phyloP scores from a whole-genome alignment of 2,329 filamentous ascomycete species.

The Phialophora macrospora region DNA sequence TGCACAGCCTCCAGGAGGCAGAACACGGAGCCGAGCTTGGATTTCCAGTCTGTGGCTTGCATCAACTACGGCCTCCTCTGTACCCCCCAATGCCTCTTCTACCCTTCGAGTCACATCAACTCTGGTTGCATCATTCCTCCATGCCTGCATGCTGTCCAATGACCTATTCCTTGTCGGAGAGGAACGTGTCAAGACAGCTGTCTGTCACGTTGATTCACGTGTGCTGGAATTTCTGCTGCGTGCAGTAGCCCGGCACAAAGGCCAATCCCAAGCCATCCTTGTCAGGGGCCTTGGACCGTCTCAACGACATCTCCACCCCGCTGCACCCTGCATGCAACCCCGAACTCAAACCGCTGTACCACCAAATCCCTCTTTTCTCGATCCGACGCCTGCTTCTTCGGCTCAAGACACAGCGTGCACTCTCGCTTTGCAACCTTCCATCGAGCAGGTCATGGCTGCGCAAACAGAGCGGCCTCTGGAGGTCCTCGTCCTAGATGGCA shows the following conservation, averaged over 20 bases:
- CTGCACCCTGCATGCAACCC: conserved; percentile 1
- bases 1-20: not conserved
- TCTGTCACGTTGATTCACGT: conserved; percentile 9
- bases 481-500: no score
- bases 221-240: conserved; percentile 1
- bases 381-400: conserved; percentile 9
- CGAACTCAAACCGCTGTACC: not conserved
- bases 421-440: not conserved
- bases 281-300: conserved; percentile 6
- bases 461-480: not conserved
- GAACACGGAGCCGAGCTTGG: not conserved
- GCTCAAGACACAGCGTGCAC: not conserved
- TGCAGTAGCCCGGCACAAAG: conserved; percentile 8
- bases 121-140: not conserved
- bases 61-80: not conserved
- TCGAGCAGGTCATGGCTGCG: not conserved
- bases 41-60: not conserved
- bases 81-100: not conserved
- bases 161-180: not conserved
- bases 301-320: conserved; percentile 11
- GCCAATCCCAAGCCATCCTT: conserved; percentile 1
- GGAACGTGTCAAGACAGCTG: not conserved
- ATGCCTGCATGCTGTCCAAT: not conserved
- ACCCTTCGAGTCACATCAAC: not conserved
- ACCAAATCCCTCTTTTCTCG: not conserved